Conservation (phyloP, 805 yeast species). For the Metschnikowia koreensis region DNA sequence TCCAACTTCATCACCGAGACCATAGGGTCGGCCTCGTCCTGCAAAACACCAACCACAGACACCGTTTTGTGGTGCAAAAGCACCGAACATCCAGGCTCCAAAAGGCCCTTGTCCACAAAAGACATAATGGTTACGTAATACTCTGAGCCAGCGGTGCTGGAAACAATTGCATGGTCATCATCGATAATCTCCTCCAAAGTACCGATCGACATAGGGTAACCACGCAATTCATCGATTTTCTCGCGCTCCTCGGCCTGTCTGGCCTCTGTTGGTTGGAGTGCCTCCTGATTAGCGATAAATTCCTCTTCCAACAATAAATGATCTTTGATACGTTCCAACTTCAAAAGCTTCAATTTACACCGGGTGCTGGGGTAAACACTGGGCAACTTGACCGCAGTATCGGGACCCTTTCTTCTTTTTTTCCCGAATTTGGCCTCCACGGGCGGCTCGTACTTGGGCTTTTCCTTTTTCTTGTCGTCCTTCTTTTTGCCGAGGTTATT, state of each 20-base stretch:
- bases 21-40: constrained; percentile 97
- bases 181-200: constrained; percentile 96
- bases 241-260: constrained; percentile 95
- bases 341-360: constrained; percentile 84
- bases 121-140: constrained; percentile 94
- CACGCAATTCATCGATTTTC: constrained; percentile 92
- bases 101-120: constrained; percentile 91
- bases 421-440: constrained; percentile 92
- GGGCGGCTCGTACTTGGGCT: constrained; percentile 98
- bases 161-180: constrained; percentile 98
- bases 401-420: constrained; percentile 91
- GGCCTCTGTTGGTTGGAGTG: constrained; percentile 92
- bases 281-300: constrained; percentile 91
- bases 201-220: constrained; percentile 94
- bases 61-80: constrained; percentile 93
- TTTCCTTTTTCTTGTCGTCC: constrained; percentile 67
- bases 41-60: constrained; percentile 95
- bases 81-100: constrained; percentile 97
- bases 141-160: constrained; percentile 94
- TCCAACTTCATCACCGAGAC: constrained; percentile 97
- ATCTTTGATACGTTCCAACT: constrained; percentile 95
- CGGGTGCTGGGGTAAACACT: constrained; percentile 88
- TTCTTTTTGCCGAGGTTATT: constrained; percentile 46
- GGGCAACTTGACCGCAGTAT: constrained; percentile 81
- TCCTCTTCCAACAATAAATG: constrained; percentile 93